Base-by-base conservation (phyloP, 345 rosid genomes). In the Excoecaria agallocha region DNA sequence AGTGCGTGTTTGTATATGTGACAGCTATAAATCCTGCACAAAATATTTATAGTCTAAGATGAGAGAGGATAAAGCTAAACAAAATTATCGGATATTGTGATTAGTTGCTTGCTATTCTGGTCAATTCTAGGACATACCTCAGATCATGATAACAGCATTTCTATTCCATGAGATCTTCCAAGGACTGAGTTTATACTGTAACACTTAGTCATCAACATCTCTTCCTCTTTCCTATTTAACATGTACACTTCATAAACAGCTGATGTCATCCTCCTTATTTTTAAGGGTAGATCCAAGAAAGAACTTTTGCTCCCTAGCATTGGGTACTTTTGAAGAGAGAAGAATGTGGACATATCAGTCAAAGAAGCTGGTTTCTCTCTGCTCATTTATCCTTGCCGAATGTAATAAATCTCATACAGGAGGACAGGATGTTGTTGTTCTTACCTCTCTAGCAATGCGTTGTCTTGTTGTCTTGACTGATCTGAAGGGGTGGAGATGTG, bases 381-480 rank as follows among this genome's bases (percentile, higher is more conserved):
- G 92, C 85, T 83, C 90, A 20, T 89, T 88, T 71, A 68, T 89
- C 75, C 89, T 94, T 71, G 80, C 78, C 46, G 84, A 85, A 77
- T 85, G 84, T 79, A 85, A 82, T 79, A 77, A 70, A 54, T 79
- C 87, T 50, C 74, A 30, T 78, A 75, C 82, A 19, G 74, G 71
- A 72, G 74, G 81, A 38, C 83, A 81, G 73, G 86, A 87, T 82
- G 38, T 86, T 64, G 49, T 82, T 77, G 83, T 75, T 79, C 89
- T 89, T 64, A 80, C 80, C 63, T 87, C 93, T 54, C 84, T 89
- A 56, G 82, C 88, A 30, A 84, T 94, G 85, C 97, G 87, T 72
- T 80, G 91, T 78, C 77, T 86, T 66, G 88, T 91, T 57, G 76
- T 87, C 64, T 85, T 92, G 70, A 92, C 93, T 71, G 97, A 94